phyloP scores from a whole-genome alignment of 2,329 filamentous ascomycete species.

The Diaporthe citri region DNA sequence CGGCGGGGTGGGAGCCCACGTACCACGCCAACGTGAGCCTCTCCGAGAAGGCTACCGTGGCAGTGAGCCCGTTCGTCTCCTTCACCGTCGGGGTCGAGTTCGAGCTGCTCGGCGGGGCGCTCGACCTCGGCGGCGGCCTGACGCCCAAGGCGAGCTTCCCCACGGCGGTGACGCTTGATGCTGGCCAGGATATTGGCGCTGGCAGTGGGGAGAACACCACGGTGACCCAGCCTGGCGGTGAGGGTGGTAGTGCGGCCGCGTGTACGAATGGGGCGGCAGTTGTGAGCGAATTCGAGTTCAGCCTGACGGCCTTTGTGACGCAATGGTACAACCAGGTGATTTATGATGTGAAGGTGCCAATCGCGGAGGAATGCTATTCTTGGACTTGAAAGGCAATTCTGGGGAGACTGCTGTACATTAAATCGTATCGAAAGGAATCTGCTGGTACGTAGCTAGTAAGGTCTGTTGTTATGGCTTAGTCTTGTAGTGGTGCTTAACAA shows the following conservation, averaged over 20 bases:
- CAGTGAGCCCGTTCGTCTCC: constrained; percentile 45
- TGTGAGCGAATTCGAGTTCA: constrained; percentile 46
- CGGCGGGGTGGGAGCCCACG: constrained; percentile 42
- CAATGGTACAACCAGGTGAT: constrained; percentile 46
- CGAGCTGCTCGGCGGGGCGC: constrained; percentile 44
- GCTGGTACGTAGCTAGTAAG: no score
- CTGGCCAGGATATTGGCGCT: constrained; percentile 40
- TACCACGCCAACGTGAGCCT: constrained; percentile 41
- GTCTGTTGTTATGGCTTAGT: no score
- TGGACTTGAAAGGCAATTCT: constrained; percentile 36
- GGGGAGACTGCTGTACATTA: no score
- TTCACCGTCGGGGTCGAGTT: constrained; percentile 44
- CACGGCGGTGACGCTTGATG: constrained; percentile 44
- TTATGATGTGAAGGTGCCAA: constrained; percentile 45
- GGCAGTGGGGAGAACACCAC: constrained; percentile 27
- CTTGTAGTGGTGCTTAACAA: no score
- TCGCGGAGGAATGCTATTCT: constrained; percentile 47
- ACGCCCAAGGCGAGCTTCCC: constrained; percentile 46
- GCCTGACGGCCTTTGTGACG: constrained; percentile 45
- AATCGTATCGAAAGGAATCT: no score
- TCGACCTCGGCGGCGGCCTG: constrained; percentile 47
- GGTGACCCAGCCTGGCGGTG: constrained; percentile 32
- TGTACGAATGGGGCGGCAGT: constrained; percentile 46
- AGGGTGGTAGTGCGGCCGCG: constrained; percentile 2
- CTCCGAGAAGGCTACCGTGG: constrained; percentile 42